Base-by-base conservation (phyloP, 2,329 filamentous ascomycete species). In the Alternaria tenuissima region DNA sequence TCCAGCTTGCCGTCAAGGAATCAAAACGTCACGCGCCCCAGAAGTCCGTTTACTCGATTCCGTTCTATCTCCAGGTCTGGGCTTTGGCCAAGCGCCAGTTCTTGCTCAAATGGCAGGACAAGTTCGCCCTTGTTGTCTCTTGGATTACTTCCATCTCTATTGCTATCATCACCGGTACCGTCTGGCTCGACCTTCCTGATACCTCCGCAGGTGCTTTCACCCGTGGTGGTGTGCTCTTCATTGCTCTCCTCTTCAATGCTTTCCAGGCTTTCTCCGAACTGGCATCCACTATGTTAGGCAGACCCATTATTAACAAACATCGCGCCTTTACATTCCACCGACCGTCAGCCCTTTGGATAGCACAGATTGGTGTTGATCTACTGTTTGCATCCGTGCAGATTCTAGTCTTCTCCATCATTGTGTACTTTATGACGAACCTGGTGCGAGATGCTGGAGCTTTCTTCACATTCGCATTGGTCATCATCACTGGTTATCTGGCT, bases 261-360 rank as follows among this genome's bases (percentile, higher is more conserved):
- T 94, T 96, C 78, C 89, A 93, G 72, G 91, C 92, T 24, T 94
- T 95, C 73, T 87, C 89, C 0, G 92, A 96, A 76, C 80, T 96
- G 0, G 90, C 85, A 0, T 84, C 85, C 11, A 91, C 90, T 2
- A 94, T 95, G 91, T 80, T 89, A 16, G 91, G 90, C 1, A 85
- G 93, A 8, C 85, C 89, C 0, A 91, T 96, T 38, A 86, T 96
- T 61, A 92, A 93, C 76, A 96, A 95, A 75, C 93, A 96, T 77
- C 88, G 90, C 58, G 89, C 91, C 0, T 96, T 92, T 68, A 90
- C 92, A 0, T 94, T 96, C 73, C 90, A 95, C 75, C 85, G 91
- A 34, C 93, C 93, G 0, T 93, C 91, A 0, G 91, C 92, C 0
- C 80, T 95, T 0, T 95, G 91, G 88, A 89, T 95, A 59, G 92